Evolutionary conservation across 805 yeast genomes (phyloP).

Genomic region (Myxozyma neotropica): DNA sequence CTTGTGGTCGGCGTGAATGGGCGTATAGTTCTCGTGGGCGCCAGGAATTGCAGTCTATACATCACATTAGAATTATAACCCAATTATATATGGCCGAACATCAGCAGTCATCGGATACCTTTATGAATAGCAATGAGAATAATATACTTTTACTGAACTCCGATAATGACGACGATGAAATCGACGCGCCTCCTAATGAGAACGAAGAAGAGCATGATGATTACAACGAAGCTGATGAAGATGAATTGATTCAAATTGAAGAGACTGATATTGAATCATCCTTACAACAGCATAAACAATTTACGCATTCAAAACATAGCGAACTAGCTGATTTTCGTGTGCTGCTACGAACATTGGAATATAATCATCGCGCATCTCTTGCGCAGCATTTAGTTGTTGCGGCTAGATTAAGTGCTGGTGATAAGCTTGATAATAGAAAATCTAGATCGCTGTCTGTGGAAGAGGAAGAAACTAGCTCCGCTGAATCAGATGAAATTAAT

Average conservation of each 20-base stretch:
- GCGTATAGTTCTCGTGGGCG: too few relatives aligned
- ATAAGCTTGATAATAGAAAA: not conserved
- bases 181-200: not conserved
- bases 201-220: not conserved
- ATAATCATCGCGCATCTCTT: slow-evolving; percentile 12
- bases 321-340: slow-evolving; percentile 17
- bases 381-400: slow-evolving; percentile 24
- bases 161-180: not conserved
- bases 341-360: slow-evolving; percentile 15
- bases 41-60: too few relatives aligned
- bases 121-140: too few relatives aligned
- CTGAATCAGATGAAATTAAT: not conserved
- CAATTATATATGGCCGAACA: too few relatives aligned
- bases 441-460: not conserved
- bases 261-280: not conserved
- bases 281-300: not conserved
- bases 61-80: too few relatives aligned
- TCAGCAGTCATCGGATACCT: too few relatives aligned
- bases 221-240: not conserved
- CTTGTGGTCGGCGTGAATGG: too few relatives aligned
- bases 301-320: slow-evolving; percentile 1
- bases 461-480: not conserved
- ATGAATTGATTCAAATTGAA: not conserved
- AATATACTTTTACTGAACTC: too few relatives aligned
- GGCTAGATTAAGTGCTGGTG: not conserved